Evolutionary conservation across 345 rosid genomes (phyloP), one percentile per base, ranked within the genome.

Genomic region (Gossypium longicalyx): DNA sequence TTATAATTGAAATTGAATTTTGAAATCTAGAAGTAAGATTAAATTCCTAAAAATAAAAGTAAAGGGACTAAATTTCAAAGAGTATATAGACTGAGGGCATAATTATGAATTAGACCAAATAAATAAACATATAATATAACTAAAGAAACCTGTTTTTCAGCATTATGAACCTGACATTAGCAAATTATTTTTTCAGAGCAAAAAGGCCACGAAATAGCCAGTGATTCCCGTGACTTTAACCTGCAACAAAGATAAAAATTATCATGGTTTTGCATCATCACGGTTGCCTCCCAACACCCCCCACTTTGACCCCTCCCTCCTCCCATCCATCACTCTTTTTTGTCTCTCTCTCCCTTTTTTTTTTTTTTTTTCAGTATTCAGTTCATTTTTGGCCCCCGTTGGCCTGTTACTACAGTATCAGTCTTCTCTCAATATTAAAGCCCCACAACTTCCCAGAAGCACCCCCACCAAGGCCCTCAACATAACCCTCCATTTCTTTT

Each of bases 171-270:
- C 48, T 45, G 48, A 45, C 48, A 9, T 8, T 9, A 0, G 12
- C 13, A 12, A 47, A 47, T 47, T 47, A 2, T 47, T 47, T 47
- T 7, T 47, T 2, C 2, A 2, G 3, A 12, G 2, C 3, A 12
- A 47, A 47, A 47, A 8, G 13, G 51, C 2, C 51, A 25, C 17
- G 9, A 59, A 59, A 25, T 25, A 22, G 41, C 41, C 64, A 25
- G 64, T 23, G 16, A 23, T 59, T 57, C 84, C 77, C 86, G 81
- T 83, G 86, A 81, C 84, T 72, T 43, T 61, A 76, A 67, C 76
- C 82, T 71, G 48, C 83, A 76, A 62, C 74, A 48, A 66, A 51
- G n/a, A 16, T 51, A 51, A 51, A 15, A 51, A 62, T 75, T 66
- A 51, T 67, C 60, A 54, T 80, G 67, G 63, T 29, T 78, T 78